These are phyloP conservation scores for Neoarthrinium moseri DNA, from an alignment of 2,329 filamentous ascomycete species.

Conservation along the genomic window DNA sequence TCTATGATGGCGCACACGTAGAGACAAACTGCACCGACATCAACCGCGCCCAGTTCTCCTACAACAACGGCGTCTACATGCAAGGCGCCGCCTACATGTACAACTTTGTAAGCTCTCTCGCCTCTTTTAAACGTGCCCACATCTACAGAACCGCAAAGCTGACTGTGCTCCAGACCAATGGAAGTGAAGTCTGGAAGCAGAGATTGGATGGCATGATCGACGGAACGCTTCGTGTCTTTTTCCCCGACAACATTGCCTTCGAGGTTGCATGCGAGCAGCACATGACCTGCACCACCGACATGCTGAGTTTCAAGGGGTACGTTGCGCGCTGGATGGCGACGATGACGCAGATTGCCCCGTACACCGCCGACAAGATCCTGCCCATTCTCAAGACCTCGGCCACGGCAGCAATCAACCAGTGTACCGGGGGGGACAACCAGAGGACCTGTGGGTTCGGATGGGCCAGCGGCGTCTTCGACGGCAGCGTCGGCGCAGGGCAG, in stretches of 20 bases:
- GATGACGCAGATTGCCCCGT: conserved; percentile 39
- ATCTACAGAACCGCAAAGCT: conserved; percentile 1
- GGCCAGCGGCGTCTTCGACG: conserved; percentile 46
- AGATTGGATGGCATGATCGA: conserved; percentile 48
- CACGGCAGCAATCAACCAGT: conserved; percentile 35
- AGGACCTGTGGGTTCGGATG: conserved; percentile 49
- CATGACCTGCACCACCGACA: conserved; percentile 54
- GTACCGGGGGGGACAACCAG: conserved; percentile 31
- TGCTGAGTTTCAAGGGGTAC: conserved; percentile 60
- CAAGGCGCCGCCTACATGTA: conserved; percentile 41
- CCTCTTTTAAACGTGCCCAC: not conserved
- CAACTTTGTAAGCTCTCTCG: conserved; percentile 34
- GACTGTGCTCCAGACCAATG: conserved; percentile 29
- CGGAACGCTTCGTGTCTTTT: conserved; percentile 46
- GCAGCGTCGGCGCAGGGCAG: conserved; percentile 56
- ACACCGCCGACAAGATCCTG: conserved; percentile 32
- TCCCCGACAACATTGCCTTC: conserved; percentile 46
- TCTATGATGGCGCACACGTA: conserved; percentile 51
- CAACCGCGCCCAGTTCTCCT: conserved; percentile 51
- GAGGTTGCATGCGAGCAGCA: conserved; percentile 52
- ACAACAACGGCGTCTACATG: conserved; percentile 51
- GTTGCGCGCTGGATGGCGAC: conserved; percentile 50
- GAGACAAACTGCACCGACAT: conserved; percentile 44
- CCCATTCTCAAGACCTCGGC: conserved; percentile 37
- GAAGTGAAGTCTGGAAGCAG: conserved; percentile 42